Evolutionary conservation across 2,329 filamentous ascomycete genomes (phyloP), one percentile per base, ranked within the genome.

Genomic region (Trichoderma harzianum): DNA sequence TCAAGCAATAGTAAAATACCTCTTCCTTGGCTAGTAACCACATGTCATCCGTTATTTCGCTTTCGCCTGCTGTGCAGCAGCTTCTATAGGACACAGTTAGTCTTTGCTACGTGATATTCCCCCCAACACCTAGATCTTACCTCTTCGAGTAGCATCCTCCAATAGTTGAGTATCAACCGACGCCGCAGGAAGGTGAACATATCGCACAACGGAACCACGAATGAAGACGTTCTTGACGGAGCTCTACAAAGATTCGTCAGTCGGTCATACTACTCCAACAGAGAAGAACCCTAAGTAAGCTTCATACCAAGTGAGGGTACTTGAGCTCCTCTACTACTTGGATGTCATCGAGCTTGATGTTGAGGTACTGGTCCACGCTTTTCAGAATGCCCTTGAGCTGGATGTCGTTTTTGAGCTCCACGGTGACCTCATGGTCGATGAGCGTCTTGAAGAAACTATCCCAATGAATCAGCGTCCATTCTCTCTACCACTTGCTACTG

Each of bases 331-430:
- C 95, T 30, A 97, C 88, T 36, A 98, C 95, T 74, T 91, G 88
- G 73, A 98, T 97, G 79, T 98, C 94, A 79, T 99, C 96, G 65
- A 99, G 90, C 86, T 98, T 98, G 85, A 99, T 98, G 85, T 99
- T 99, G 79, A 99, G 90, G 84, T 97, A 99, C 85, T 98, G 96
- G 82, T 99, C 96, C 76, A 99, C 95, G 79, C 93, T 97, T 87
- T 98, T 99, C 76, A 99, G 88, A 43, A 92, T 97, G 76, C 96
- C 96, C 78, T 93, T 93, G 82, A 99, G 97, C 80, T 95, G 94
- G 77, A 99, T 97, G 84, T 99, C 96, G 83, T 99, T 99, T 85
- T 99, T 99, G 82, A 99, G 93, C 86, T 99, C 96, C 80, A 99
- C 94, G 61, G 95, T 98, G 79, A 99, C 95, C 86, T 97, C 91